phyloP scores from a whole-genome alignment of 1,284 basidiomycete species.

The Malassezia furfur region DNA sequence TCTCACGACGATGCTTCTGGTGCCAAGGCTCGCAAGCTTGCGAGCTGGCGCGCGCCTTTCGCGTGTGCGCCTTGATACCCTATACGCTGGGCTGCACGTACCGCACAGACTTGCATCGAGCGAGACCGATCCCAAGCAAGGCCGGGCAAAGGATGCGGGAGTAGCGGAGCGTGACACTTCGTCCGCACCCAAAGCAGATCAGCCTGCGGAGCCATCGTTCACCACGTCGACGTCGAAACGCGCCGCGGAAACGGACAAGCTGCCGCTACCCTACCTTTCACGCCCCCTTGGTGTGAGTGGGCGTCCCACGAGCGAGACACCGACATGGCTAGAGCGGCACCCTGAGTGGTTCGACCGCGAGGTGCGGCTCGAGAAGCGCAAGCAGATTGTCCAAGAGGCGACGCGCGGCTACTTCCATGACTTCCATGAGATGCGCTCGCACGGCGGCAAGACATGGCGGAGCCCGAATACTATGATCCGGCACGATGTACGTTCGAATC shows the following conservation, averaged over 20 bases:
- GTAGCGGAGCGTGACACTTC: no score
- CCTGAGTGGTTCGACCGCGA: conserved; percentile 61
- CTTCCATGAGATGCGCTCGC: conserved; percentile 65
- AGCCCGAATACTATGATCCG: conserved; percentile 74
- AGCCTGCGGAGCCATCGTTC: conserved; percentile 5
- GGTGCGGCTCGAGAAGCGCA: conserved; percentile 24
- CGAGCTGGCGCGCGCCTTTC: neutral
- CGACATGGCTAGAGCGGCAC: conserved; percentile 59
- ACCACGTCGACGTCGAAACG: conserved; percentile 11
- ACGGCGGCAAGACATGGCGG: conserved; percentile 92
- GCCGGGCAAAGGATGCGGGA: no score
- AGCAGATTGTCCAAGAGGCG: conserved; percentile 62
- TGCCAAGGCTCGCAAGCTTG: neutral
- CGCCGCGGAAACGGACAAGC: conserved; percentile 15
- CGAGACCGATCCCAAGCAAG: no score
- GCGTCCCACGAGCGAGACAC: conserved; percentile 57
- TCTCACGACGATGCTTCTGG: neutral
- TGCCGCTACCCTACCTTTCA: conserved; percentile 56
- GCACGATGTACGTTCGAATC: conserved; percentile 22
- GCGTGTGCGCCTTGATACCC: neutral
- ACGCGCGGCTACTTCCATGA: conserved; percentile 85
- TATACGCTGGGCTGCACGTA: no score
- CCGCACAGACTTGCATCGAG: no score
- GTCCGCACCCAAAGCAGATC: no score
- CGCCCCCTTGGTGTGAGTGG: conserved; percentile 63